phyloP scores from a whole-genome alignment of 441 rosid species.

The Syzygium malaccense region DNA sequence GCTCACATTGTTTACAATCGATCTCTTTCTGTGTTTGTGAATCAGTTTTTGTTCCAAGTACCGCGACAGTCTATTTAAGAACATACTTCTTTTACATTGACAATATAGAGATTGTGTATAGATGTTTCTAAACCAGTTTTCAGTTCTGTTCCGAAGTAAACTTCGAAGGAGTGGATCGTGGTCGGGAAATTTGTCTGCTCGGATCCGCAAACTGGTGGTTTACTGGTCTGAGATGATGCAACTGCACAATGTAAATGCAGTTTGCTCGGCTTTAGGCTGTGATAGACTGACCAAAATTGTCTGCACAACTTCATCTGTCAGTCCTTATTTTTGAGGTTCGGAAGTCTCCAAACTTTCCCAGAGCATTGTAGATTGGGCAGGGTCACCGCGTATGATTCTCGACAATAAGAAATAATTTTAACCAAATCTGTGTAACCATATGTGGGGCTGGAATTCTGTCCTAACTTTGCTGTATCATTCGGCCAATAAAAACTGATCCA shows the following conservation, averaged over 20 bases:
- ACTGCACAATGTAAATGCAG: background rate
- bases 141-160: background rate
- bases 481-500: background rate
- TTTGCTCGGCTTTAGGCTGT: background rate
- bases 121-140: background rate
- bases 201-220: background rate
- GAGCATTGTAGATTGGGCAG: background rate
- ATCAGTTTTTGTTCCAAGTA: background rate
- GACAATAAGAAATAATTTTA: background rate
- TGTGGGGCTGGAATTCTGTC: background rate
- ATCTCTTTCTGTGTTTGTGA: background rate
- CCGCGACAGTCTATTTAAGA: background rate
- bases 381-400: background rate
- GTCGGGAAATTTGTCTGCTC: background rate
- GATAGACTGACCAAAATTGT: background rate
- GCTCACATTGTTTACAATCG: background rate
- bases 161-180: background rate
- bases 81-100: background rate
- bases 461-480: background rate
- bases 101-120: background rate
- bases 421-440: background rate
- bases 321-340: background rate
- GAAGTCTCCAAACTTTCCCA: background rate
- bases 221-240: background rate
- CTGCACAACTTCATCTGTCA: no score